Conservation (phyloP, 805 yeast genomes). For the Scheffersomyces spartinae region DNA sequence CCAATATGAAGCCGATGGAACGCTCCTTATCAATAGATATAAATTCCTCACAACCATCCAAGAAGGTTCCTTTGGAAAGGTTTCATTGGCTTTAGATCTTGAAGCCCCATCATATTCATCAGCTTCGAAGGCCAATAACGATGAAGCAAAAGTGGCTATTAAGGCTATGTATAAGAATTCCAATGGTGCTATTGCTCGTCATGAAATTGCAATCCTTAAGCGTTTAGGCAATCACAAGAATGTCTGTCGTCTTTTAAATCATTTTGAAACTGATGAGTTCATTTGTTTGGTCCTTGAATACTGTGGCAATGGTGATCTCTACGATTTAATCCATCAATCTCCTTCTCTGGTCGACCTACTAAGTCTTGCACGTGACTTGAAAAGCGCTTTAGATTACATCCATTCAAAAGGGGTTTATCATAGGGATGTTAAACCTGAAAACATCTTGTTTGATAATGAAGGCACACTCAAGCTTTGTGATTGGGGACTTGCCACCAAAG, state of each 20-base stretch:
- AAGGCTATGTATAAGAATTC: conserved; percentile 39
- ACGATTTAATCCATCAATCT: conserved; percentile 45
- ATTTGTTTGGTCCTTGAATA: conserved; percentile 54
- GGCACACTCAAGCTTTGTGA: conserved; percentile 56
- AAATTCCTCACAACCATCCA: conserved; percentile 33
- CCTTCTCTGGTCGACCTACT: too few species aligned
- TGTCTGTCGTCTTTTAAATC: conserved; percentile 47
- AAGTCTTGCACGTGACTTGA: too few species aligned
- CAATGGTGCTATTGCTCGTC: conserved; percentile 39
- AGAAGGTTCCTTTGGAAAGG: conserved; percentile 53
- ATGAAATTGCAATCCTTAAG: conserved; percentile 36
- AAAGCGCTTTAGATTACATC: conserved; percentile 43
- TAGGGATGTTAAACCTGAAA: conserved; percentile 68
- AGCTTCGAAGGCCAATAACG: conserved; percentile 8
- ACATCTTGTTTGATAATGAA: conserved; percentile 39
- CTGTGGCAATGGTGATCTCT: conserved; percentile 56
- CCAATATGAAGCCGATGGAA: conserved; percentile 25
- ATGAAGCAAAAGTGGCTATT: conserved; percentile 36
- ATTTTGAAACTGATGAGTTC: conserved; percentile 41
- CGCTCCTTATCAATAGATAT: conserved; percentile 28
- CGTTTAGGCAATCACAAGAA: conserved; percentile 35
- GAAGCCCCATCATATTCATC: too few species aligned
- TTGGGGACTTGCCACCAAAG: conserved; percentile 56
- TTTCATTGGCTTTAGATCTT: conserved; percentile 38
- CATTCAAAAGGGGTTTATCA: conserved; percentile 54